Evolutionary conservation across 208 protist species (phyloP), one percentile per base, ranked within the genome.

Genomic region (Acanthamoeba sp.): DNA sequence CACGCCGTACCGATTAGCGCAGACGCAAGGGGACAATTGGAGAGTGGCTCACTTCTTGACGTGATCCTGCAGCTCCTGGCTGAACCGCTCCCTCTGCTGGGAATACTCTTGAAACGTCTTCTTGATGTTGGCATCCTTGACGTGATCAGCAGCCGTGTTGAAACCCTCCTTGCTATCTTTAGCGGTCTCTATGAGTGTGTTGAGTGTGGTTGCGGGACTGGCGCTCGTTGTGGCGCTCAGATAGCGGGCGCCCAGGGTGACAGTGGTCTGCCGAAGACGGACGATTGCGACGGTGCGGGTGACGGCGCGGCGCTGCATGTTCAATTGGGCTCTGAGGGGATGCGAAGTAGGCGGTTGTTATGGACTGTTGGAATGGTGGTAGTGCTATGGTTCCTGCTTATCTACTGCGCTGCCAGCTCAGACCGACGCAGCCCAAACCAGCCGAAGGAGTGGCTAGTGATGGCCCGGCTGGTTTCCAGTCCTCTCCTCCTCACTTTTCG

Each of bases 151-250:
- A 0, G 78, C 78, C 1, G 45, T 62, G 22, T 59, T n/a, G 78
- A 87, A 87, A 85, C 76, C 78, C 48, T 87, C 78, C 42, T 87
- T 87, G 78, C 78, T 87, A 29, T 87, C 78, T 45, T 87, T 87
- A 45, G 78, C 36, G 38, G 78, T 87, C 45, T 87, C 78, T 18
- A 87, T 87, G 29, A 87, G 78, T 7, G 78, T 87, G 78, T 87
- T 87, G 29, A 87, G 78, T 7, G 78, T 59, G 78, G n/a, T 22
- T 4, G 59, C 45, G 18, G 78, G 45, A 20, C 18, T 22, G 69
- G 32, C 42, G 29, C 45, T 38, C 18, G 45, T 59, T 40, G 0
- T 27, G 32, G 27, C 59, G 78, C 14, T 38, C 45, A 87, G 22
- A 7, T 1, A 16, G 10, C 78, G 22, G 45, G 45, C 78, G 27